Base-by-base conservation (phyloP, 2,329 filamentous ascomycete genomes). In the Neophaeococcomyces mojaviensis region DNA sequence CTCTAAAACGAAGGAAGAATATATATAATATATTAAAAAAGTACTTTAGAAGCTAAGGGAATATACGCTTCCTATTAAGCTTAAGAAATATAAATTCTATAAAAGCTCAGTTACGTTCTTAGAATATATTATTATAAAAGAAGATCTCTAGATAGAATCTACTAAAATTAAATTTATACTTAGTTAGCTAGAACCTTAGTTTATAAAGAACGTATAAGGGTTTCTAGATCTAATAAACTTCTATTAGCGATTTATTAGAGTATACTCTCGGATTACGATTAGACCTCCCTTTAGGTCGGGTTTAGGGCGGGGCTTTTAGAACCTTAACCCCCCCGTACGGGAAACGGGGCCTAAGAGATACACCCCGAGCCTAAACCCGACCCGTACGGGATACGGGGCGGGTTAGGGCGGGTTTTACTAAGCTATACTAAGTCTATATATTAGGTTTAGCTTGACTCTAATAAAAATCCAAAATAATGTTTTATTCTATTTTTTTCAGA, bases 161-260 rank as follows among this genome's bases (percentile, higher is more conserved):
- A 15, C 49, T 33, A 53, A 53, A 26, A 30, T 54, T 22, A 24
- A 48, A 24, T 18, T 19, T 22, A 46, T 55, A 12, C 16, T 46
- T 39, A 34, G 46, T 4, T 58, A 50, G 48, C 37, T 41, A 30
- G 49, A 34, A 4, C 44, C 36, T 32, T 40, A 31, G n/a, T 41
- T 33, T 39, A 34, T 53, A 30, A 50, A 50, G 18, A 43, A 57
- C 13, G 30, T 56, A 26, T 46, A 54, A 44, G n/a, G 19, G 8
- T 57, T 58, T 42, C 35, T 57, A 39, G 47, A 41, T 8, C 50
- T 56, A 39, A 35, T 39, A 18, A 57, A 57, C 37, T 57, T 54
- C 37, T 56, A 57, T 38, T 10, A 40, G 12, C 20, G 46, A 26
- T 56, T 58, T 49, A 54, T 58, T 36, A 28, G 52, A 16, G 33